Evolutionary conservation across 495 filamentous ascomycete genomes (phyloP).

Genomic region (Staphylotrichum longicolle): DNA sequence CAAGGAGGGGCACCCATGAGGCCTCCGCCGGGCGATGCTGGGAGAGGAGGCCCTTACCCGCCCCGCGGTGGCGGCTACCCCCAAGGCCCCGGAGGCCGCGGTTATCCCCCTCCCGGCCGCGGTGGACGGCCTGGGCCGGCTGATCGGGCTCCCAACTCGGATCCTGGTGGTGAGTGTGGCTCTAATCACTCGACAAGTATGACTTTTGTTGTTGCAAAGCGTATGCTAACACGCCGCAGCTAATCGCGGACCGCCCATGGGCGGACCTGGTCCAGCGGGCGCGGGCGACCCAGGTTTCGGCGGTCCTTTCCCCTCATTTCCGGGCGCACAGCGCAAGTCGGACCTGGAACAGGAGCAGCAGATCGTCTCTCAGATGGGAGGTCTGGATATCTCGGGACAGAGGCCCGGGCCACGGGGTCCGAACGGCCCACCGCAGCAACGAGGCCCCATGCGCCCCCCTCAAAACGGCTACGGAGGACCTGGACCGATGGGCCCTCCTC

Average conservation of each 20-base stretch:
- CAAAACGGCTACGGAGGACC: constrained; percentile 37
- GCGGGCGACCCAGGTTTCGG: constrained; percentile 55
- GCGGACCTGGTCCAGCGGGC: constrained; percentile 24
- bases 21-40: constrained; percentile 31
- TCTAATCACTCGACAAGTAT: neutral
- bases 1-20: constrained; percentile 47
- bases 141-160: constrained; percentile 33
- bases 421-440: constrained; percentile 30
- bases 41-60: constrained; percentile 38
- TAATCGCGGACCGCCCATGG: constrained; percentile 36
- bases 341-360: constrained; percentile 46
- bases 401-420: constrained; percentile 36
- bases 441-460: constrained; percentile 36
- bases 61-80: constrained; percentile 35
- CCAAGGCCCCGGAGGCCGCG: constrained; percentile 36
- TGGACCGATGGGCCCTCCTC: constrained; percentile 37
- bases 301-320: constrained; percentile 67
- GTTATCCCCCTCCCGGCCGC: constrained; percentile 41
- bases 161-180: constrained; percentile 38
- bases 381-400: constrained; percentile 55
- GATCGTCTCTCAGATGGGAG: constrained; percentile 55
- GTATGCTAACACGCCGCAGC: constrained; percentile 26
- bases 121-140: constrained; percentile 41
- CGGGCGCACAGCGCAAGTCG: constrained; percentile 49
- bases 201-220: neutral